Conservation (phyloP, 139 green algal genomes). For the Medakamo hakoo region DNA sequence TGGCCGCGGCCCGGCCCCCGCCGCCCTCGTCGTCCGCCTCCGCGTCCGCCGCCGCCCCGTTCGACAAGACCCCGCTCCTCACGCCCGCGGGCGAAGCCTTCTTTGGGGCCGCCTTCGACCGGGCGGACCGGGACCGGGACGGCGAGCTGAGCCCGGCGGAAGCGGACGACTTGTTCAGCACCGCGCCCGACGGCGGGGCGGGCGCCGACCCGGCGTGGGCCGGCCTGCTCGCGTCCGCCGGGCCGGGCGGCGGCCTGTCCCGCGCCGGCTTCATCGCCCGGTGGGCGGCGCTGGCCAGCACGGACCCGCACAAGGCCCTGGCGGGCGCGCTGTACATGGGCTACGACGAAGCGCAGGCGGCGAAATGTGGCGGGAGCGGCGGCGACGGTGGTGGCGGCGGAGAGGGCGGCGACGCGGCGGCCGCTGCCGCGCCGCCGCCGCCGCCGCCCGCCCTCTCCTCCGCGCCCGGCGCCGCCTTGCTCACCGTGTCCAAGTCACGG, state of each 20-base stretch:
- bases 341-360: background rate
- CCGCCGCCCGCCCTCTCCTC: background rate
- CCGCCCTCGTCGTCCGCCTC: background rate
- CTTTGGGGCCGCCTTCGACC: constrained; percentile 33
- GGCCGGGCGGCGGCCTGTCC: background rate
- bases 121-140: constrained; percentile 35
- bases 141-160: constrained; percentile 25
- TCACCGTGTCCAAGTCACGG: no score
- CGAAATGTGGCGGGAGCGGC: no score
- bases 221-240: background rate
- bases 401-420: no score
- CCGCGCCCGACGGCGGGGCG: constrained; percentile 18
- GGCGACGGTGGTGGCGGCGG: background rate
- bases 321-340: background rate
- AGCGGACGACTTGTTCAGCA: constrained; percentile 39
- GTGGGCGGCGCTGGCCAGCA: background rate
- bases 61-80: constrained; percentile 6
- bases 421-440: no score
- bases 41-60: background rate
- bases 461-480: no score
- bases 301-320: background rate
- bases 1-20: constrained; percentile 16
- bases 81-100: constrained; percentile 26
- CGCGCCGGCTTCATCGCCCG: background rate
- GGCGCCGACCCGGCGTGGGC: background rate